phyloP scores from a whole-genome alignment of 129 eudicot genomes.

The Tanacetum coccineum region DNA sequence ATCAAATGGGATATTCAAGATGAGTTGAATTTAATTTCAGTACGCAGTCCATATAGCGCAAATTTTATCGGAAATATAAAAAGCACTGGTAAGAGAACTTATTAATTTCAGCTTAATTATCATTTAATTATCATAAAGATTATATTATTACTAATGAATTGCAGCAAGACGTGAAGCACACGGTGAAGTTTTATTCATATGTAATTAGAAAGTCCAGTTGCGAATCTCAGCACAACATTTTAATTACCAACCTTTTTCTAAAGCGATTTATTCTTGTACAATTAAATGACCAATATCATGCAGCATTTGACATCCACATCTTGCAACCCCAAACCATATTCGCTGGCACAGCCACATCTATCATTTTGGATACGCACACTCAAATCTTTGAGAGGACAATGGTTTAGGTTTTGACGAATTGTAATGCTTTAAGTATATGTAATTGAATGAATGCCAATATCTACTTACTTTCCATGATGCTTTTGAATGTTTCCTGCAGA shows the following conservation, averaged over 20 bases:
- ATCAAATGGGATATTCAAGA: no score
- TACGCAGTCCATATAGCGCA: no score
- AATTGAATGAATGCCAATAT: neutral
- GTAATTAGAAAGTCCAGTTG: conserved; percentile 5
- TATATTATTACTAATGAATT: no score
- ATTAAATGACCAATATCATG: conserved; percentile 21
- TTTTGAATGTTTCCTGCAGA: conserved; percentile 81
- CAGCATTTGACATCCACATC: conserved; percentile 53
- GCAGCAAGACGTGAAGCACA: conserved; percentile 7
- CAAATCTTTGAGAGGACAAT: conserved; percentile 51
- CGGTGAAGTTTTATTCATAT: conserved; percentile 16
- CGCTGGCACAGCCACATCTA: conserved; percentile 87
- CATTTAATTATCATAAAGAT: no score
- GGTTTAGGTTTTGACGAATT: conserved; percentile 3
- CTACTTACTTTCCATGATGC: conserved; percentile 88
- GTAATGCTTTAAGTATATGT: no score
- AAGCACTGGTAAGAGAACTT: no score
- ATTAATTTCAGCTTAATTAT: no score
- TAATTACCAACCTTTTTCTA: conserved; percentile 17
- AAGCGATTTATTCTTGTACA: neutral
- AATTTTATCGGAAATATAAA: no score
- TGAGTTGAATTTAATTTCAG: no score
- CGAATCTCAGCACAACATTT: conserved; percentile 15
- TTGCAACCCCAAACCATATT: conserved; percentile 97
- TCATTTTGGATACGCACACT: conserved; percentile 95